Evolutionary conservation across 2,329 filamentous ascomycete genomes (phyloP).

Genomic region (Acarospora socialis): DNA sequence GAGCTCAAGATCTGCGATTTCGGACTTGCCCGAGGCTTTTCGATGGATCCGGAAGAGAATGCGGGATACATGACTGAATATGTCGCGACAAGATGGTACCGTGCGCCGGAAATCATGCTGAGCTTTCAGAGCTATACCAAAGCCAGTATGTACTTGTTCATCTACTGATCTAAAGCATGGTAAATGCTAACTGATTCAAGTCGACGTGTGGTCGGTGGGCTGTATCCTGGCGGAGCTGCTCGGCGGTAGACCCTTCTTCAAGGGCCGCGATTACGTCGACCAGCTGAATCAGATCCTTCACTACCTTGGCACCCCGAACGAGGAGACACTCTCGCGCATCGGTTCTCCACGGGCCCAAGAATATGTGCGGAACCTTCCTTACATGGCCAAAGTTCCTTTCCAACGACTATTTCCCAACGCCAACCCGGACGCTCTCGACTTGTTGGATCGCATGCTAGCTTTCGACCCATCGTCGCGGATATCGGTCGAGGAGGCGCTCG

Average conservation of each 20-base stretch:
- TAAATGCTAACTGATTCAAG: slow-evolving; percentile 31
- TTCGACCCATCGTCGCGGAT: slow-evolving; percentile 93
- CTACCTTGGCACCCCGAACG: slow-evolving; percentile 91
- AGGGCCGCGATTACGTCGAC: slow-evolving; percentile 97
- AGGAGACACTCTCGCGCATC: slow-evolving; percentile 85
- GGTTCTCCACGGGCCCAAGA: slow-evolving; percentile 92
- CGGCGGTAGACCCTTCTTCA: slow-evolving; percentile 95
- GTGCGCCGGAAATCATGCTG: slow-evolving; percentile 97
- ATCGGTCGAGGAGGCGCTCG: slow-evolving; percentile 83
- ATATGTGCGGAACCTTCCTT: slow-evolving; percentile 92
- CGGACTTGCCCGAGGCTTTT: slow-evolving; percentile 89
- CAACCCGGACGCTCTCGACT: slow-evolving; percentile 88
- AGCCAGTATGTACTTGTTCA: slow-evolving; percentile 73
- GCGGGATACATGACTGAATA: slow-evolving; percentile 99
- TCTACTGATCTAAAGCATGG: too few relatives aligned
- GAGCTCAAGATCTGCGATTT: slow-evolving; percentile 99
- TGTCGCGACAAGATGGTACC: slow-evolving; percentile 96
- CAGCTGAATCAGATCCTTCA: slow-evolving; percentile 98
- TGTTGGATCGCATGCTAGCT: slow-evolving; percentile 92
- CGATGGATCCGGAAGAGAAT: slow-evolving; percentile 92
- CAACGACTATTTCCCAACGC: slow-evolving; percentile 78
- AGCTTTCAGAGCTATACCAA: slow-evolving; percentile 99
- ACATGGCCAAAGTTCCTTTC: slow-evolving; percentile 89
- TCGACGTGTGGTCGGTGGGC: slow-evolving; percentile 98
- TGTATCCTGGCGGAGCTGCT: slow-evolving; percentile 95